Evolutionary conservation across 805 yeast species (phyloP), one percentile per base, ranked within the genome.

Genomic region (Zygotorulaspora florentina): DNA sequence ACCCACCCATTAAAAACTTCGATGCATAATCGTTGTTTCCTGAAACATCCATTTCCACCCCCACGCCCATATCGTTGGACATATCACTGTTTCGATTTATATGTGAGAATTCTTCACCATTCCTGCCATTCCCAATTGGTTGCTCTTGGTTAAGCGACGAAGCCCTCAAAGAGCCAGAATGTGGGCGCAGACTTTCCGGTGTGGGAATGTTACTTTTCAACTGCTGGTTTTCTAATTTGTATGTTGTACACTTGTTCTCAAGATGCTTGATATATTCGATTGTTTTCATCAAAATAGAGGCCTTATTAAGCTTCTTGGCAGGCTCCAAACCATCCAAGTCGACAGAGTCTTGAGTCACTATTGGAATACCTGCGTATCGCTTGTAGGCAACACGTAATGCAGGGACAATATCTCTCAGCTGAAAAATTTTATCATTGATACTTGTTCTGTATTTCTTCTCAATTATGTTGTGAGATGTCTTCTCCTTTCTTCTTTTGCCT

Each of bases 201-300:
- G 53, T 35, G 40, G 48, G 51, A 10, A 47, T 39, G 31, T 48
- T 42, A 33, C 46, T 50, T 51, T 64, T 68, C 30, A 76, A 54
- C 3, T 62, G 58, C 12, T 68, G 68, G 53, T 81, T 81, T 55
- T 80, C 81, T 20, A 64, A 64, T 45, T 57, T 67, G 51, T 81
- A 70, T 1, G 61, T 40, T 1, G 73, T 77, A 55, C 81, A 81
- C 56, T 82, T 83, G 50, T 65, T 63, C 53, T 85, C 89, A 62
- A 85, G 70, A 63, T 85, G 90, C 53, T 76, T 78, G 52, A 85
- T 85, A 58, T 85, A 85, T 61, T 85, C 93, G 2, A 85, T 80
- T 1, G 91, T 87, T 57, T 85, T 85, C 23, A 85, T 71, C 48
- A 85, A 68, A 39, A 85, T 84, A 12, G 86, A 80, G 2, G 91